These are phyloP conservation scores for Salix dunnii DNA, from an alignment of 345 rosid genomes.

Conservation along the genomic window DNA sequence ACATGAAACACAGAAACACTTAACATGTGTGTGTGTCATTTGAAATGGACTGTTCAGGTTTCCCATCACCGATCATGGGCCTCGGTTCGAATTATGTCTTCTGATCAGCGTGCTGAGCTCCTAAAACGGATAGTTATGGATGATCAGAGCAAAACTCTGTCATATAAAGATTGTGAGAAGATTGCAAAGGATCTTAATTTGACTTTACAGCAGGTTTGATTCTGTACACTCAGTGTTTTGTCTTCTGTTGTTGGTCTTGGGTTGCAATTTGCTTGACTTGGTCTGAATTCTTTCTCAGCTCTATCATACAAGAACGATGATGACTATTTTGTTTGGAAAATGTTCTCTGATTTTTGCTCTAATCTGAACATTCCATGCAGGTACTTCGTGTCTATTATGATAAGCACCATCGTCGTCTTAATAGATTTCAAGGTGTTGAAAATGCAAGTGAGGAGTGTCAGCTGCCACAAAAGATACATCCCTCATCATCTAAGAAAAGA, in stretches of 20 bases:
- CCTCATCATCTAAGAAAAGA: conserved; percentile 50
- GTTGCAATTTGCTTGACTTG: background rate
- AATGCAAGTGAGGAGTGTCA: conserved; percentile 24
- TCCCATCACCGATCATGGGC: conserved; percentile 74
- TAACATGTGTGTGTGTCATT: background rate
- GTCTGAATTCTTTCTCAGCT: background rate
- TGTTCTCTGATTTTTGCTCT: background rate
- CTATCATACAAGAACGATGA: background rate
- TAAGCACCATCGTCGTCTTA: conserved; percentile 50
- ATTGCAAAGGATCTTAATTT: conserved; percentile 80
- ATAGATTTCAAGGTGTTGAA: conserved; percentile 32
- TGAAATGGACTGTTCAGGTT: conserved; percentile 44
- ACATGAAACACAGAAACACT: background rate
- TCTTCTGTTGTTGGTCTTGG: background rate
- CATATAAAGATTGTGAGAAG: conserved; percentile 73
- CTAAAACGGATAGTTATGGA: conserved; percentile 41
- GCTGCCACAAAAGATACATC: conserved; percentile 24
- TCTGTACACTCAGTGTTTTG: background rate
- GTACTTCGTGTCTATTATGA: conserved; percentile 76
- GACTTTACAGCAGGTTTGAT: conserved; percentile 79
- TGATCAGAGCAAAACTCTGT: conserved; percentile 47
- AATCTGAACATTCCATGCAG: conserved; percentile 37
- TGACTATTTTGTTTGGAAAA: background rate
- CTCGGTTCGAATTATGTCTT: conserved; percentile 68
- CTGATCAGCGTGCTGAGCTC: conserved; percentile 78